Base-by-base conservation (phyloP, 768 basidiomycete species). In the Suillus decipiens region DNA sequence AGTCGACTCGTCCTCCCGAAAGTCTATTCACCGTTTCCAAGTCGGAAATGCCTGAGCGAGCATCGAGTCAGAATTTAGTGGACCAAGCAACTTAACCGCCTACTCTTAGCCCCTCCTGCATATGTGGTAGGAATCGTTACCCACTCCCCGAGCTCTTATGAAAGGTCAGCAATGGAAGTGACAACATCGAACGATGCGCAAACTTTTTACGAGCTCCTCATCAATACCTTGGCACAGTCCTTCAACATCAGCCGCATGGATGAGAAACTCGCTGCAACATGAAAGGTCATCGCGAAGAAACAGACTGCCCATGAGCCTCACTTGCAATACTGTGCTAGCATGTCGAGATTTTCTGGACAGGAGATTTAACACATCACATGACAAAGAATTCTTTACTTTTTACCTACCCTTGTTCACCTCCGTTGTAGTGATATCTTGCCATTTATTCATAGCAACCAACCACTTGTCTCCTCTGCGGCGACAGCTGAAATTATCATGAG, bases 201-300 rank as follows among this genome's bases (percentile, higher is more conserved):
- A 63, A 92, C 96, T 88, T 64, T 76, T 66, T 3, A 99, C 96
- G 4, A 99, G 83, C 19, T 88, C 87, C 71, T 93, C 86, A 73
- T 99, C 97, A 63, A 99, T 95, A 1, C 97, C 97, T 78, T 95
- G 88, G 73, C 97, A 99, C 28, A 99, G 78, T 0, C 97, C 97
- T 75, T 99, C 97, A 10, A 99, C 96, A 67, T 99, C 97, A n/a
- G 97, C 97, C 0, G 97, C 96, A 75, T 99, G 97, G 33, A 99
- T 82, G 50, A 99, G 78, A 67, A 99, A 93, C 73, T 99, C 97
- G 67, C 95, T 95, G 66, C 9, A 61, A 37, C n/a, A 57, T 60
- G 33, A 61, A 51, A 61, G 55, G 63, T 54, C 55, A 51, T 43
- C 24, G 34, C 47, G 28, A 50, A 41, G n/a, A 62, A 31, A 53